Base-by-base conservation (phyloP, 352 stramenopile species). In the Phytophthora tentaculata region DNA sequence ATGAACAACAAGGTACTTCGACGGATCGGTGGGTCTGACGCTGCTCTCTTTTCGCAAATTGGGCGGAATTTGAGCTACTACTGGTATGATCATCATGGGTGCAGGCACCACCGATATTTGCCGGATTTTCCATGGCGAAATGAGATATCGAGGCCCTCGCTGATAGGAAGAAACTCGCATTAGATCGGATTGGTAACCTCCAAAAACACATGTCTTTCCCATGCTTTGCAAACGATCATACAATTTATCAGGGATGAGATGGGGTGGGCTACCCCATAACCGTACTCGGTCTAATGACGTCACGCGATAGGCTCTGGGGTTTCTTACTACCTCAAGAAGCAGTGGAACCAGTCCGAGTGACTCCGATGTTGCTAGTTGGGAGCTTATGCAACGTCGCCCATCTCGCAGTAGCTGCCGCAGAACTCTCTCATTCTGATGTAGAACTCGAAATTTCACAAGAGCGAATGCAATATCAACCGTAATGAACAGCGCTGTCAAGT, bases 401-500 rank as follows among this genome's bases (percentile, higher is more conserved):
- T 47, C 29, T 29, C 45, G 1, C 5, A 61, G 12, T 5, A 61
- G 16, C 16, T 52, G 17, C 3, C 24, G 39, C 6, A 52, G 12
- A 26, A 20, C 5, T 28, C 49, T 55, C 3, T 51, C 53, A 14
- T 62, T 32, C 14, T 35, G 32, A 0, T 22, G 35, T 1, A 69
- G 22, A 12, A 53, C 45, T 4, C 35, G 32, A 54, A 64, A 69
- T 29, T 69, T 50, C 3, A 63, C 1, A 10, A 50, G 19, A 19
- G 41, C 19, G 26, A 55, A 41, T 9, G 43, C 8, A 23, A 62
- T 13, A 45, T 57, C 52, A 13, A 37, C 10, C 6, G 16, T 32
- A 8, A 69, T 47, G 19, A 63, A 41, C 10, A 63, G 8, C 12
- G 19, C 47, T 9, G 61, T 53, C 19, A 58, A 44, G 45, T 28